These are phyloP conservation scores for Tarenaya hassleriana DNA, from an alignment of 345 rosid species.

Conservation along the genomic window DNA sequence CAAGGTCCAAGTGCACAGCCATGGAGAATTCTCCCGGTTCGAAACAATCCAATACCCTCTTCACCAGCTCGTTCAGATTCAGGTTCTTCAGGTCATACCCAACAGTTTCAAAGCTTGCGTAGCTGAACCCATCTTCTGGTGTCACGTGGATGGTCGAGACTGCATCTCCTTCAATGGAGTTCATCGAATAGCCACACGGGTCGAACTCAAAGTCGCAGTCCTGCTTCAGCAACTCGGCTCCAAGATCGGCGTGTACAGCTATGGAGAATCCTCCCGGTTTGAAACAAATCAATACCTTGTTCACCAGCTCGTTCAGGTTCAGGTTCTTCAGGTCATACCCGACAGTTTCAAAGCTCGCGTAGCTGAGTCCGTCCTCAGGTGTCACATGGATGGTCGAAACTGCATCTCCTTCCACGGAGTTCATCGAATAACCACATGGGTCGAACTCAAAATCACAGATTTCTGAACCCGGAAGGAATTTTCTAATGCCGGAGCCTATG, in stretches of 20 bases:
- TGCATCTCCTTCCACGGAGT: constrained; percentile 61
- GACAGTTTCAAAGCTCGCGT: constrained; percentile 74
- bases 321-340: constrained; percentile 43
- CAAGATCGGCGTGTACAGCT: constrained; percentile 46
- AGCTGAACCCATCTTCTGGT: constrained; percentile 75
- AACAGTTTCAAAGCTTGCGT: constrained; percentile 74
- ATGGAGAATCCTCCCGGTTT: constrained; percentile 53
- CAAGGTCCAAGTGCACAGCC: constrained; percentile 44
- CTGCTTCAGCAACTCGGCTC: constrained; percentile 17
- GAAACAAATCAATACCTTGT: constrained; percentile 58
- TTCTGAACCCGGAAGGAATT: constrained; percentile 55
- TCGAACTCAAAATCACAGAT: constrained; percentile 76
- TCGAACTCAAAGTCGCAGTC: constrained; percentile 53
- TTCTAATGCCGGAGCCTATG: constrained; percentile 55
- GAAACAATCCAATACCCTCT: constrained; percentile 58
- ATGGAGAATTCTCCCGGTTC: constrained; percentile 53
- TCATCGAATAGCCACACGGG: constrained; percentile 86
- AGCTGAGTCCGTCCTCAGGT: constrained; percentile 74
- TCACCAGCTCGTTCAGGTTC: constrained; percentile 37
- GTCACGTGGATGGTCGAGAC: constrained; percentile 80
- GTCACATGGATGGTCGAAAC: constrained; percentile 76
- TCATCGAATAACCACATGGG: constrained; percentile 86
- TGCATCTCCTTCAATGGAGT: constrained; percentile 61
- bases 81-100: constrained; percentile 43
- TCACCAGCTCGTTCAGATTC: constrained; percentile 37